Percentiles rank a stretch among this genome's conserved stretches.
These are phyloP conservation scores for Colletotrichum australisinense DNA, from an alignment of 2,329 filamentous ascomycete species.

Conservation along the genomic window DNA sequence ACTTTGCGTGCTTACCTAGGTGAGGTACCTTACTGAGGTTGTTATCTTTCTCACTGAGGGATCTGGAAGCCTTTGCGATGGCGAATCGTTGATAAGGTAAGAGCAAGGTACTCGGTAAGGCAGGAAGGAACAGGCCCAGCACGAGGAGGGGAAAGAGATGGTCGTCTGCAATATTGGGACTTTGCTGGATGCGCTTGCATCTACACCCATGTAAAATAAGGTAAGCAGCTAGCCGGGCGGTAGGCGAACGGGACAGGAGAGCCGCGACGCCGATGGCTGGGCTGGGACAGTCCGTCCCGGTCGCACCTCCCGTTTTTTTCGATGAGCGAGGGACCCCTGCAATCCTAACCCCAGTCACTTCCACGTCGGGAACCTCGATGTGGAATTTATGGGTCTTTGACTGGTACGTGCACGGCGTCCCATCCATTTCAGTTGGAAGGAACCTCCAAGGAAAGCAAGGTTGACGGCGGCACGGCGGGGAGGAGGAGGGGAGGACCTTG, in stretches of 20 bases:
- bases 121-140: not conserved
- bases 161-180: not conserved
- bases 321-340: not conserved
- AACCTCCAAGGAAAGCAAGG: not conserved
- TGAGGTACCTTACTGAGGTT: too few species aligned
- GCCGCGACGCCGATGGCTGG: conserved; percentile 21
- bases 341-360: not conserved
- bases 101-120: not conserved
- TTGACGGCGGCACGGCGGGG: too few species aligned
- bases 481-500: not conserved
- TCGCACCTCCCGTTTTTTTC: not conserved
- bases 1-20: too few species aligned
- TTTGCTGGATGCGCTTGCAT: not conserved
- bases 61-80: not conserved
- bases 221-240: conserved; percentile 18
- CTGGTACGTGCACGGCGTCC: not conserved
- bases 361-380: not conserved
- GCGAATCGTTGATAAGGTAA: not conserved
- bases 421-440: not conserved
- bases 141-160: not conserved
- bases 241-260: conserved; percentile 29
- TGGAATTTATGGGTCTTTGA: not conserved
- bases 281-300: conserved; percentile 10
- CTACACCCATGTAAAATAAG: conserved; percentile 8
- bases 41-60: too few species aligned